These are phyloP conservation scores for Kazachstania bromeliacearum DNA, from an alignment of 805 yeast species.

Conservation along the genomic window DNA sequence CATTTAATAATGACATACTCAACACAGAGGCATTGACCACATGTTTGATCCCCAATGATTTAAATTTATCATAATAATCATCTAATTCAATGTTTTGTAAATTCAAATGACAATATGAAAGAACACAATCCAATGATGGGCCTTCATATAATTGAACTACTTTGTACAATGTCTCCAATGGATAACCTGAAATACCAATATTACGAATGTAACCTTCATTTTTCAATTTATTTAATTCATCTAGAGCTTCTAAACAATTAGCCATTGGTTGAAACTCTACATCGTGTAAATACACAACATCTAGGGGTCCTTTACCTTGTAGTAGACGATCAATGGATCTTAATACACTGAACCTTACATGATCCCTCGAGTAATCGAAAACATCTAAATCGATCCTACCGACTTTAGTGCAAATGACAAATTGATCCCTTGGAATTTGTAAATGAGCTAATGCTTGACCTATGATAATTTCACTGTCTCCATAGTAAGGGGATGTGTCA, in stretches of 20 bases:
- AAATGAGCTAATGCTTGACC: constrained; percentile 51
- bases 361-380: constrained; percentile 61
- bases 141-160: constrained; percentile 37
- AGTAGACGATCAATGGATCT: constrained; percentile 60
- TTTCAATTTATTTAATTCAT: constrained; percentile 50
- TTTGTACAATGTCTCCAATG: constrained; percentile 55
- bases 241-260: constrained; percentile 53
- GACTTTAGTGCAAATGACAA: constrained; percentile 74
- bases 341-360: constrained; percentile 51
- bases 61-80: constrained; percentile 40
- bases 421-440: constrained; percentile 43
- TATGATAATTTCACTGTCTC: constrained; percentile 68
- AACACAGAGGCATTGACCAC: constrained; percentile 79
- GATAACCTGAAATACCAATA: constrained; percentile 83
- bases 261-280: constrained; percentile 63
- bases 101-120: constrained; percentile 76
- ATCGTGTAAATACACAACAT: constrained; percentile 80
- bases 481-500: constrained; percentile 91
- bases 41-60: constrained; percentile 42
- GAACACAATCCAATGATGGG: constrained; percentile 61
- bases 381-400: constrained; percentile 63
- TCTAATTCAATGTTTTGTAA: constrained; percentile 59
- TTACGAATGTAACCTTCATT: constrained; percentile 50
- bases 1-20: constrained; percentile 76
- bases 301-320: constrained; percentile 32